These are phyloP conservation scores for Ganoderma leucocontextum DNA, from an alignment of 1,284 basidiomycete genomes.

Conservation along the genomic window DNA sequence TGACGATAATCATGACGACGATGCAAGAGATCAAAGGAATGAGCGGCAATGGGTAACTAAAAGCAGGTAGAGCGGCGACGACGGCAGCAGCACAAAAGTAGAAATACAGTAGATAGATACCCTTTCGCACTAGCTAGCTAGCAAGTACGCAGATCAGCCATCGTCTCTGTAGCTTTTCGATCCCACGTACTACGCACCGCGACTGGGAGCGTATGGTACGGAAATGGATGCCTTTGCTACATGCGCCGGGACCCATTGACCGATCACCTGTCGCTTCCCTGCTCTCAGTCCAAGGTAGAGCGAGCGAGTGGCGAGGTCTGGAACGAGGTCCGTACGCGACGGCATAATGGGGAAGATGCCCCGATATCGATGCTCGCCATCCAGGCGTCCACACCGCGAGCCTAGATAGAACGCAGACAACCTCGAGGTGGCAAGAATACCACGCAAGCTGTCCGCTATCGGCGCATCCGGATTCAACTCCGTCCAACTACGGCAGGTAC, in stretches of 20 bases:
- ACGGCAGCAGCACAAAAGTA: neutral
- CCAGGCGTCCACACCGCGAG: neutral
- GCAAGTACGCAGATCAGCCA: neutral
- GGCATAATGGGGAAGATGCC: neutral
- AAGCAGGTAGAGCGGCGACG: neutral
- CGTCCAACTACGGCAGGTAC: constrained; percentile 27
- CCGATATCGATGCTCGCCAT: neutral
- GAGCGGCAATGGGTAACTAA: neutral
- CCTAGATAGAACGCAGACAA: neutral
- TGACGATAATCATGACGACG: neutral
- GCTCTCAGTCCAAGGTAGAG: neutral
- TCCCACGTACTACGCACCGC: neutral
- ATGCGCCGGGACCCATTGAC: neutral
- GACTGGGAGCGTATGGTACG: neutral
- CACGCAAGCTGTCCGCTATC: neutral
- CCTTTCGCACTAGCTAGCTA: neutral
- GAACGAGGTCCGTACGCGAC: neutral
- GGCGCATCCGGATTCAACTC: neutral
- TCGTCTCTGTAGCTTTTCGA: neutral
- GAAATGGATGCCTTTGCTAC: neutral
- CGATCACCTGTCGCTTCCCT: constrained; percentile 9
- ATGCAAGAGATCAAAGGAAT: neutral
- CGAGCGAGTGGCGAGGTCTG: constrained; percentile 6
- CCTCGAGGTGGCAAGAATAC: neutral
- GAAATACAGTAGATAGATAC: constrained; percentile 6